phyloP scores from a whole-genome alignment of 176 grass and related monocot species.

The Raddia distichophylla region DNA sequence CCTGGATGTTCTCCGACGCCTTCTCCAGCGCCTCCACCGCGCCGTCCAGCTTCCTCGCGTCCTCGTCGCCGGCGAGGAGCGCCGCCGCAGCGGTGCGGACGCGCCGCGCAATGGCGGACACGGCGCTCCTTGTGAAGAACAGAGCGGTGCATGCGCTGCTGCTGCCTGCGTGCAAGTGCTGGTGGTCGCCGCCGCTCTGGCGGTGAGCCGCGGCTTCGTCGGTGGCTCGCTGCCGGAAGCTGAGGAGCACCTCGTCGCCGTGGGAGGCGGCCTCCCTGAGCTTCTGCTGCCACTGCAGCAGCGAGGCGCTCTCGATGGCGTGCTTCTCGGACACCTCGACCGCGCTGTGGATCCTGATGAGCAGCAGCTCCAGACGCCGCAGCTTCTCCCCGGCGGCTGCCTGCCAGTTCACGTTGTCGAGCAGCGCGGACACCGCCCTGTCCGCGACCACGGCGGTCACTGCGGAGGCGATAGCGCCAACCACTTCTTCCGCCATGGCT shows the following conservation, averaged over 20 bases:
- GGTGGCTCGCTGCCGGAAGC: slow-evolving; percentile 9
- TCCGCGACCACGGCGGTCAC: not conserved
- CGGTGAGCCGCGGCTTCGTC: not conserved
- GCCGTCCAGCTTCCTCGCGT: not conserved
- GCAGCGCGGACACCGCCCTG: slow-evolving; percentile 10
- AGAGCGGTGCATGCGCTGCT: not conserved
- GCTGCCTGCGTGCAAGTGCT: not conserved
- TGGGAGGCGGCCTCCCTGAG: slow-evolving; percentile 13
- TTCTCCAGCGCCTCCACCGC: slow-evolving; percentile 23
- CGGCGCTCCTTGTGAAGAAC: not conserved
- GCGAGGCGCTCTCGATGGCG: not conserved
- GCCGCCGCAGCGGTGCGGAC: not conserved
- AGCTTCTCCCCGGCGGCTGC: not conserved
- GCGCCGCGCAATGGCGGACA: not conserved
- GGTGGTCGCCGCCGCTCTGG: not conserved
- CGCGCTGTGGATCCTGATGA: slow-evolving; percentile 2
- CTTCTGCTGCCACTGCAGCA: slow-evolving; percentile 31
- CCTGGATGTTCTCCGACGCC: not conserved
- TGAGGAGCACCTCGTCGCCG: not conserved
- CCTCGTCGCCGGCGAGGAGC: not conserved
- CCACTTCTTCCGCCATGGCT: slow-evolving; percentile 9
- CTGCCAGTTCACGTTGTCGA: not conserved
- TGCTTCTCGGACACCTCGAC: slow-evolving; percentile 22
- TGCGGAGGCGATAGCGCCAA: not conserved
- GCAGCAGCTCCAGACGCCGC: slow-evolving; percentile 23